Conservation (phyloP, 2,329 filamentous ascomycete genomes). For the Nigrospora oryzae region DNA sequence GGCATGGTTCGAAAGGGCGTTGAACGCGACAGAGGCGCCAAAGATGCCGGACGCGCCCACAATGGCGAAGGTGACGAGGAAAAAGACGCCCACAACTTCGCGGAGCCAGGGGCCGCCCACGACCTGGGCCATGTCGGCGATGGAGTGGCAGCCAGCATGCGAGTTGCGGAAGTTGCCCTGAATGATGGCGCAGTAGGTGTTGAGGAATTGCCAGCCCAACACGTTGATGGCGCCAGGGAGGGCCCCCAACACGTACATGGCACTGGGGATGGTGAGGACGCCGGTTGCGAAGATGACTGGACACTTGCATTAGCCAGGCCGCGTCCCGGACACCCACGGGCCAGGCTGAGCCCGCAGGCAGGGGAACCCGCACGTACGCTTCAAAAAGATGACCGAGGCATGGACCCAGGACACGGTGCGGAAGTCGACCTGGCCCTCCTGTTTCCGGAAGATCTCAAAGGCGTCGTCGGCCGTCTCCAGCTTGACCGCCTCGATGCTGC, state of each 20-base stretch:
- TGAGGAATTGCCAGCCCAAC: constrained; percentile 29
- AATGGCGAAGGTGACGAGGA: constrained; percentile 49
- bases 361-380: constrained; percentile 18
- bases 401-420: constrained; percentile 38
- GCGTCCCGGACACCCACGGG: neutral
- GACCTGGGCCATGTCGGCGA: constrained; percentile 47
- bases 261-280: constrained; percentile 30
- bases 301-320: neutral
- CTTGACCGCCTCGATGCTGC: constrained; percentile 13
- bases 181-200: constrained; percentile 27
- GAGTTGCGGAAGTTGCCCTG: constrained; percentile 29
- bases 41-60: constrained; percentile 49
- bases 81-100: constrained; percentile 45
- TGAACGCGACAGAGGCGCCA: constrained; percentile 48
- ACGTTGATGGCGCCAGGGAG: constrained; percentile 33
- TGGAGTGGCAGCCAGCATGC: constrained; percentile 29
- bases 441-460: constrained; percentile 36
- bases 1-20: constrained; percentile 48
- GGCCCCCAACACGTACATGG: constrained; percentile 32
- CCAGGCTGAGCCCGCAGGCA: neutral
- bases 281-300: constrained; percentile 33
- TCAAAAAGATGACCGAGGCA: constrained; percentile 37
- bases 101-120: constrained; percentile 41
- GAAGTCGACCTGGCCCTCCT: constrained; percentile 33
- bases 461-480: constrained; percentile 11